phyloP scores from a whole-genome alignment of 2,329 filamentous ascomycete species.

The Shiraia bambusicola region DNA sequence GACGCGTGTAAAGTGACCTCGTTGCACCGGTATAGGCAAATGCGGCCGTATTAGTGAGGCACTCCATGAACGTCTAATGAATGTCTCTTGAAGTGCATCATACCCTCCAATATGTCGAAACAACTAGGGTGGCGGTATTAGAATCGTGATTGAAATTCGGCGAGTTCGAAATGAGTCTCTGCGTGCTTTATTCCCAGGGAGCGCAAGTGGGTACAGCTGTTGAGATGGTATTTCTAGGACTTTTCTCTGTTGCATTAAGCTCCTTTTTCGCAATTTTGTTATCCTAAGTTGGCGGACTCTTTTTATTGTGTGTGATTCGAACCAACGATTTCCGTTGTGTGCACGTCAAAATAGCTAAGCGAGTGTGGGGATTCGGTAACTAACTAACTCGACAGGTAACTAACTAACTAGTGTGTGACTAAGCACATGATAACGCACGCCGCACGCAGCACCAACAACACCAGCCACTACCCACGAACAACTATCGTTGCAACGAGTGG shows the following conservation, averaged over 20 bases:
- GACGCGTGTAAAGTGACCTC: too few relatives aligned
- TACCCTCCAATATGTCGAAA: slow-evolving; percentile 7
- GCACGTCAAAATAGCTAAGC: too few relatives aligned
- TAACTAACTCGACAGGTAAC: too few relatives aligned
- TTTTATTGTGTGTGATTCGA: too few relatives aligned
- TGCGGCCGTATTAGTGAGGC: slow-evolving; percentile 8
- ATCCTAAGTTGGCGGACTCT: neutral
- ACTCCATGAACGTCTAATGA: slow-evolving; percentile 12
- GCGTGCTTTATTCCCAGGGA: slow-evolving; percentile 11
- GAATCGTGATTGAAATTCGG: slow-evolving; percentile 14
- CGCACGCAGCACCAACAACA: too few relatives aligned
- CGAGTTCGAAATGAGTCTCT: slow-evolving; percentile 13
- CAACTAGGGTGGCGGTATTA: slow-evolving; percentile 13
- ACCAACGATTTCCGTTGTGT: too few relatives aligned
- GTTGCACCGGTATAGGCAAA: neutral
- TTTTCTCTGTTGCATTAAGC: slow-evolving; percentile 1
- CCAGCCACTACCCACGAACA: too few relatives aligned
- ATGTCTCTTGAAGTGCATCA: slow-evolving; percentile 22
- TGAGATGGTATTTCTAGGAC: neutral
- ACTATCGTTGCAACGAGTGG: too few relatives aligned
- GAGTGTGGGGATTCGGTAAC: too few relatives aligned
- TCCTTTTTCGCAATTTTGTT: slow-evolving; percentile 5
- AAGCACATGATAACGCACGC: too few relatives aligned
- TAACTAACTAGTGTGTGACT: too few relatives aligned
- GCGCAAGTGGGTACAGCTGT: slow-evolving; percentile 7